phyloP scores from a whole-genome alignment of 1,284 basidiomycete genomes.

The Mycosarcoma mackinlayi region DNA sequence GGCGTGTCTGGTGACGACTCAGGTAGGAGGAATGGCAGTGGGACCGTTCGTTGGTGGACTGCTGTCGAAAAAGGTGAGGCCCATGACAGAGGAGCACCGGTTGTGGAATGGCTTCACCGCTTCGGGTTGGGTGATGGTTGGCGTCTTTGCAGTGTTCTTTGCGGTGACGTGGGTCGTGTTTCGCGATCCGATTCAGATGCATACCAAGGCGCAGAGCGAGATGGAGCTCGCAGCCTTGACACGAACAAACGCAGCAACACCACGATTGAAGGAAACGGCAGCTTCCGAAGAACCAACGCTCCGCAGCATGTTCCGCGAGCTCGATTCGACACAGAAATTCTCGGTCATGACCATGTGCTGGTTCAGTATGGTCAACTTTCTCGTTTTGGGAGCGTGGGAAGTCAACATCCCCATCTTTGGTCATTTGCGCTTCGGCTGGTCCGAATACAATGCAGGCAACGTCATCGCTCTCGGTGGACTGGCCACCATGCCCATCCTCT shows the following conservation, averaged over 20 bases:
- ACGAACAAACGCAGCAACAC: background rate
- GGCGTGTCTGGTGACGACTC: constrained; percentile 48
- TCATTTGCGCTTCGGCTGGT: constrained; percentile 37
- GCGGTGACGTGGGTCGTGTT: constrained; percentile 25
- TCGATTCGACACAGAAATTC: constrained; percentile 37
- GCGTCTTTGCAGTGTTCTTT: constrained; percentile 37
- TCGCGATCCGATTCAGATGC: constrained; percentile 18
- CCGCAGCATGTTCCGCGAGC: constrained; percentile 28
- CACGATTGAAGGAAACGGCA: background rate
- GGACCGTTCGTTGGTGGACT: constrained; percentile 46
- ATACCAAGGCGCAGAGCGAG: background rate
- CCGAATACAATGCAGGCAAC: constrained; percentile 50
- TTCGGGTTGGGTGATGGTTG: constrained; percentile 49
- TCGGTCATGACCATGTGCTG: constrained; percentile 52
- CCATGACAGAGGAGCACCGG: constrained; percentile 32
- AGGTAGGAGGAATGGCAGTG: constrained; percentile 50
- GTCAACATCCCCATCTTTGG: constrained; percentile 52
- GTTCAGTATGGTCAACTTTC: constrained; percentile 53
- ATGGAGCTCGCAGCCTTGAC: constrained; percentile 14
- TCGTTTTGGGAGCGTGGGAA: constrained; percentile 52
- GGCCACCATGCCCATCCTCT: constrained; percentile 46
- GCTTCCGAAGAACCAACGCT: constrained; percentile 17
- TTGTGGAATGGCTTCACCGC: constrained; percentile 52
- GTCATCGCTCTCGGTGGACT: constrained; percentile 48
- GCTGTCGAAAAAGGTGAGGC: constrained; percentile 29